These are phyloP conservation scores for Exophiala viscosa DNA, from an alignment of 2,329 filamentous ascomycete genomes.

Conservation along the genomic window DNA sequence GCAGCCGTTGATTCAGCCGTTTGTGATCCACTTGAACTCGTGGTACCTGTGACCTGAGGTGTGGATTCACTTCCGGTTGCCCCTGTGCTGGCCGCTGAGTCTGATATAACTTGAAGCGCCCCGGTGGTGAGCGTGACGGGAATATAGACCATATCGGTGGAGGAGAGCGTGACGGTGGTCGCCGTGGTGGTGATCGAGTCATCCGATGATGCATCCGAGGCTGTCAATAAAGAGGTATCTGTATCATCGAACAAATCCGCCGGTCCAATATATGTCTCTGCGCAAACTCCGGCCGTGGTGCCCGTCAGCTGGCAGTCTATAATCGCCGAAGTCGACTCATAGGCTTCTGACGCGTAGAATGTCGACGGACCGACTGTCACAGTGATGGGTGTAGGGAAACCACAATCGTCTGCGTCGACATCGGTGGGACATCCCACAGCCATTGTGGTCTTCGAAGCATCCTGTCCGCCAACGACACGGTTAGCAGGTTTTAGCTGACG, in stretches of 20 bases:
- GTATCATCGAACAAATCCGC: constrained; percentile 7
- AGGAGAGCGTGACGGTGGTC: constrained; percentile 7
- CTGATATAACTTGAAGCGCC: neutral
- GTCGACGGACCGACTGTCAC: constrained; percentile 23
- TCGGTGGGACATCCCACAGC: constrained; percentile 18
- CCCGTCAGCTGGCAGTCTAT: constrained; percentile 23
- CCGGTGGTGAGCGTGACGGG: constrained; percentile 10
- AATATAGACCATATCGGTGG: constrained; percentile 12
- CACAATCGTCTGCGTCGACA: constrained; percentile 16
- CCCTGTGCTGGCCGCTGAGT: constrained; percentile 4
- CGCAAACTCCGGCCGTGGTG: constrained; percentile 21
- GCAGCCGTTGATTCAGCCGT: too few relatives aligned
- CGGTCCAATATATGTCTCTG: constrained; percentile 20
- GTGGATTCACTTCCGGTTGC: constrained; percentile 10
- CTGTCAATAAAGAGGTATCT: constrained; percentile 1
- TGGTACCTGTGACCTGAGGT: neutral
- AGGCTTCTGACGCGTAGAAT: constrained; percentile 9
- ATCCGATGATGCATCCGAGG: constrained; percentile 1
- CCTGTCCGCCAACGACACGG: constrained; percentile 7
- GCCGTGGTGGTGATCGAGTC: constrained; percentile 11
- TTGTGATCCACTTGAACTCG: neutral
- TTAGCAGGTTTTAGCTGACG: neutral
- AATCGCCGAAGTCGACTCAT: constrained; percentile 11
- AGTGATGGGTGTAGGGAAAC: constrained; percentile 18
- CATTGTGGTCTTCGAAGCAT: constrained; percentile 18